Percentiles rank a stretch among this genome's conserved stretches.
These are phyloP conservation scores for Colletotrichum salicis DNA, from an alignment of 2,329 filamentous ascomycete genomes.

Conservation along the genomic window DNA sequence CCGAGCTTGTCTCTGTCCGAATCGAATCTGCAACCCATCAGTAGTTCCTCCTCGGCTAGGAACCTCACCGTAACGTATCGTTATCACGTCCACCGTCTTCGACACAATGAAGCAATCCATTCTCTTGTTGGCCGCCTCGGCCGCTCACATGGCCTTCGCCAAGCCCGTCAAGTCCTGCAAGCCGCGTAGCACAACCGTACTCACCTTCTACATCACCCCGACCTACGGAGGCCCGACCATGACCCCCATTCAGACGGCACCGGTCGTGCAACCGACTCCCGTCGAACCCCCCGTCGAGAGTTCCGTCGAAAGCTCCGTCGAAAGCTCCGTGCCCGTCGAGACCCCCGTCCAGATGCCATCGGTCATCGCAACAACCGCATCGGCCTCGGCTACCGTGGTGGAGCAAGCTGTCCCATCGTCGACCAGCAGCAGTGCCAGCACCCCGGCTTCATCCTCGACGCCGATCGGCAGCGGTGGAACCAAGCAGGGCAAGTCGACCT, in stretches of 20 bases:
- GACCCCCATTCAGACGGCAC: conserved; percentile 16
- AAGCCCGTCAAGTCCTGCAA: conserved; percentile 23
- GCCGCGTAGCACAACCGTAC: conserved; percentile 13
- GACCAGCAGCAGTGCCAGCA: conserved; percentile 13
- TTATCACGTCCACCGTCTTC: conserved; percentile 14
- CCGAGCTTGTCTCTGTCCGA: not conserved
- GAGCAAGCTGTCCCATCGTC: conserved; percentile 5
- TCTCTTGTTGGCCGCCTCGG: conserved; percentile 34
- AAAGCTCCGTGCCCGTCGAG: conserved; percentile 15
- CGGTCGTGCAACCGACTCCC: not conserved
- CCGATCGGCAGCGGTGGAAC: conserved; percentile 7
- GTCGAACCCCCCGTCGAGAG: conserved; percentile 3
- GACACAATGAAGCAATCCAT: conserved; percentile 36
- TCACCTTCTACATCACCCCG: conserved; percentile 12
- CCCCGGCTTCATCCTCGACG: conserved; percentile 2
- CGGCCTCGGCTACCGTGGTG: conserved; percentile 2
- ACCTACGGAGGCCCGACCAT: conserved; percentile 7
- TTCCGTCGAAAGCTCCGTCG: conserved; percentile 16
- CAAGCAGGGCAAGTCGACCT: conserved; percentile 56
- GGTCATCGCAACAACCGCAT: conserved; percentile 12
- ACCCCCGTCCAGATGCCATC: conserved; percentile 7
- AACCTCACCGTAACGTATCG: not conserved
- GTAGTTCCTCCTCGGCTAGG: conserved; percentile 9
- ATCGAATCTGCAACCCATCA: not conserved
- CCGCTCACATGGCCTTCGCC: conserved; percentile 33